Conservation (phyloP, 1,284 basidiomycete genomes). For the Gastroboletus turbinatus region DNA sequence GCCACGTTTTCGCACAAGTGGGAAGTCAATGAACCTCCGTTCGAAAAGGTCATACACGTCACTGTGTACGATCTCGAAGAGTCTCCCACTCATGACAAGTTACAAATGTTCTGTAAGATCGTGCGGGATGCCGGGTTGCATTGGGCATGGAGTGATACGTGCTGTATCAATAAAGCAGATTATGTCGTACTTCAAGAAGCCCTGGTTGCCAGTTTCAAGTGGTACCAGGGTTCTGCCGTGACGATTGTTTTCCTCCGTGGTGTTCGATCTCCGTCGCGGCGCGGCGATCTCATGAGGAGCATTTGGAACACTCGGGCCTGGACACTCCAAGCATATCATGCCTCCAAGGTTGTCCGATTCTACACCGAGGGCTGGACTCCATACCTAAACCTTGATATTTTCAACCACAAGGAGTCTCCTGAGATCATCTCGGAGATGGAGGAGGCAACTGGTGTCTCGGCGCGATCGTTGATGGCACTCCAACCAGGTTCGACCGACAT, state of each 20-base stretch:
- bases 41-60: not conserved
- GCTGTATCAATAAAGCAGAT: not conserved
- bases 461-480: not conserved
- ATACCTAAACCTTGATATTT: not conserved
- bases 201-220: not conserved
- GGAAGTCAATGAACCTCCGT: not conserved
- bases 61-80: not conserved
- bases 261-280: not conserved
- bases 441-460: not conserved
- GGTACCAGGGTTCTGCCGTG: not conserved
- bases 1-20: not conserved
- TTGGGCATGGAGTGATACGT: not conserved
- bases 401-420: not conserved
- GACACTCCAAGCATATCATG: not conserved
- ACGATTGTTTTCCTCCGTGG: not conserved
- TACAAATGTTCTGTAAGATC: not conserved
- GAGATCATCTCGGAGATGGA: not conserved
- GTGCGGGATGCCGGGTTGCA: not conserved
- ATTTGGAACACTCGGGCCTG: not conserved
- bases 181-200: not conserved
- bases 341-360: not conserved
- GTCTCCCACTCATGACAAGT: not conserved
- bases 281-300: not conserved
- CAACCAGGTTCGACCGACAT: not conserved
- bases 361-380: not conserved